phyloP scores from a whole-genome alignment of 441 rosid genomes.

The Iberis amara region DNA sequence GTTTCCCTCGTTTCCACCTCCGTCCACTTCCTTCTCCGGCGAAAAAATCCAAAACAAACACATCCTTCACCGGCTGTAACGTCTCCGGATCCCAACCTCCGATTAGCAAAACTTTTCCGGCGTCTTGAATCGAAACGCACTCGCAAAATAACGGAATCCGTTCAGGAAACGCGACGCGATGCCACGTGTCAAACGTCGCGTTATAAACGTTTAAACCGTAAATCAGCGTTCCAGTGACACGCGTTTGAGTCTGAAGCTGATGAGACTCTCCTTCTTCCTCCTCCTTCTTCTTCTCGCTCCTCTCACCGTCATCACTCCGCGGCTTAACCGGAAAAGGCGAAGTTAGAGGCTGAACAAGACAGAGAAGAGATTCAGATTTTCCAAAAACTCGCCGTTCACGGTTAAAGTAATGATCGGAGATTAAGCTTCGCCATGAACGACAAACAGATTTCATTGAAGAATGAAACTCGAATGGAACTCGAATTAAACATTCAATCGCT shows the following conservation, averaged over 20 bases:
- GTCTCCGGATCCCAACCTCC: constrained; percentile 58
- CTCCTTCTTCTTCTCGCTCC: constrained; percentile 7
- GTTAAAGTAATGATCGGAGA: constrained; percentile 30
- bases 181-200: constrained; percentile 34
- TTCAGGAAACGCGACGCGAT: constrained; percentile 27
- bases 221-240: constrained; percentile 29
- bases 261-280: constrained; percentile 25
- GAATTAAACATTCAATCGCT: constrained; percentile 42
- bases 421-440: constrained; percentile 33
- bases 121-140: constrained; percentile 38
- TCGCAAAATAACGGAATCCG: constrained; percentile 48
- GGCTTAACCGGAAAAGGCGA: neutral
- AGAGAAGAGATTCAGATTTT: constrained; percentile 38
- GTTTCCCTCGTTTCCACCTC: constrained; percentile 38
- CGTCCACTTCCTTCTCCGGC: constrained; percentile 25
- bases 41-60: constrained; percentile 40
- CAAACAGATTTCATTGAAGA: constrained; percentile 41
- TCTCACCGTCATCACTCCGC: neutral
- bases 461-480: constrained; percentile 46
- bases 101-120: constrained; percentile 34
- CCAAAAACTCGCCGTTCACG: constrained; percentile 25
- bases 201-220: constrained; percentile 43
- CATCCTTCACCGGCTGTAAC: constrained; percentile 42
- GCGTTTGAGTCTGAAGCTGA: constrained; percentile 18
- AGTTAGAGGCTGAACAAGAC: constrained; percentile 40